Conservation (phyloP, 192 early-diverging fungal species). For the Pecoramyces ruminantium region DNA sequence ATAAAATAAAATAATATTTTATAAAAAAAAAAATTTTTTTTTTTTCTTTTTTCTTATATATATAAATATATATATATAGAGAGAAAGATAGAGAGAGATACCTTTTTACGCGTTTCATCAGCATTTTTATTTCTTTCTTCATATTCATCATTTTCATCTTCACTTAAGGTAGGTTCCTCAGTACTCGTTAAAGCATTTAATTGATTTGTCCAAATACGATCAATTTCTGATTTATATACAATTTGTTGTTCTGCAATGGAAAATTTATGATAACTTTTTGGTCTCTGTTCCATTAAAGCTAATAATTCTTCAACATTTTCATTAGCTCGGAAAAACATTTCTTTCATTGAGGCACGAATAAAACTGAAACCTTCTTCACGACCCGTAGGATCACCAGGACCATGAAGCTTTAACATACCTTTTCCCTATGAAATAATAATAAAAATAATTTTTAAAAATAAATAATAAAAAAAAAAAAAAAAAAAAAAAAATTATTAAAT, state of each 20-base stretch:
- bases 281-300: slow-evolving; percentile 62
- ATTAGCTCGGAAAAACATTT: slow-evolving; percentile 77
- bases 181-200: slow-evolving; percentile 38
- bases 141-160: slow-evolving; percentile 27
- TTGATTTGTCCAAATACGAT: slow-evolving; percentile 85
- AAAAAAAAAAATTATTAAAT: no score
- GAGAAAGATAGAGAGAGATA: not conserved
- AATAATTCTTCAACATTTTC: slow-evolving; percentile 68
- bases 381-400: slow-evolving; percentile 93
- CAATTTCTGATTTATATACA: slow-evolving; percentile 85
- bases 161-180: slow-evolving; percentile 23
- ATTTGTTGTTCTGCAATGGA: slow-evolving; percentile 88
- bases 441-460: not conserved
- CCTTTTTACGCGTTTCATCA: slow-evolving; percentile 2
- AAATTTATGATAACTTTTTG: slow-evolving; percentile 67
- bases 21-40: no score
- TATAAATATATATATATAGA: not conserved
- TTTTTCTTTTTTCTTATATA: not conserved
- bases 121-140: slow-evolving; percentile 33
- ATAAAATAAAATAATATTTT: no score
- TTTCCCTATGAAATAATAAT: slow-evolving; percentile 37
- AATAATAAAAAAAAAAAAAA: not conserved
- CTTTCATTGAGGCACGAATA: slow-evolving; percentile 92
- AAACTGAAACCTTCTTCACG: slow-evolving; percentile 94
- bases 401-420: slow-evolving; percentile 85